phyloP scores from a whole-genome alignment of 495 filamentous ascomycete genomes.

The Penicillium malachiteum region DNA sequence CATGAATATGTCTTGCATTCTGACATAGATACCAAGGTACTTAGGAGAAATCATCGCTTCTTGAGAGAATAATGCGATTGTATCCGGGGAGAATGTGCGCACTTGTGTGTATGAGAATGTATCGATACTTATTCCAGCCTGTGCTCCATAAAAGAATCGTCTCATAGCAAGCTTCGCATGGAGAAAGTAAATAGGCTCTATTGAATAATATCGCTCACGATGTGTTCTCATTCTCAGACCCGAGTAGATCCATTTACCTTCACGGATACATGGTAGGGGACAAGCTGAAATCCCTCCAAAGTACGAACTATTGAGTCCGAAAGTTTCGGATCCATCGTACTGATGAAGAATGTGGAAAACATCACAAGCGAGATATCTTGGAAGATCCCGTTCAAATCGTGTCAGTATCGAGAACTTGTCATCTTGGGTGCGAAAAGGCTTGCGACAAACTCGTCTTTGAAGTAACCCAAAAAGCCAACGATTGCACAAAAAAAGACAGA shows the following conservation, averaged over 20 bases:
- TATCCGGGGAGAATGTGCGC: not conserved
- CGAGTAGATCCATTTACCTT: too few species aligned
- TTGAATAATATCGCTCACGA: not conserved
- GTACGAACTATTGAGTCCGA: not conserved
- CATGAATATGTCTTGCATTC: not conserved
- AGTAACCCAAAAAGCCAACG: not conserved
- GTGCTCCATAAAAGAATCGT: not conserved
- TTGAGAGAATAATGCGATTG: not conserved
- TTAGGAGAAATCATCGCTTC: not conserved
- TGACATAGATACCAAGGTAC: not conserved
- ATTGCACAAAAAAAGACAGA: not conserved
- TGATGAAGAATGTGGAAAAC: slow-evolving; percentile 5
- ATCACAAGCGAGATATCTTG: slow-evolving; percentile 6
- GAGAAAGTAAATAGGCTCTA: not conserved
- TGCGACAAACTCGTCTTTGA: not conserved
- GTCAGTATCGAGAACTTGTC: slow-evolving; percentile 1
- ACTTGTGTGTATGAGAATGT: not conserved
- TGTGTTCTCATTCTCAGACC: not conserved
- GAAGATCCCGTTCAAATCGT: slow-evolving; percentile 2
- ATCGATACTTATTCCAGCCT: not conserved
- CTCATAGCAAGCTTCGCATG: not conserved
- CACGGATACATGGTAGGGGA: not conserved
- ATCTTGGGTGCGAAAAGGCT: not conserved
- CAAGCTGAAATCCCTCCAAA: not conserved
- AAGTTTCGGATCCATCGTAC: slow-evolving; percentile 4